Evolutionary conservation across 495 filamentous ascomycete genomes (phyloP), one percentile per base, ranked within the genome.

Genomic region (Apiosordaria backusii): DNA sequence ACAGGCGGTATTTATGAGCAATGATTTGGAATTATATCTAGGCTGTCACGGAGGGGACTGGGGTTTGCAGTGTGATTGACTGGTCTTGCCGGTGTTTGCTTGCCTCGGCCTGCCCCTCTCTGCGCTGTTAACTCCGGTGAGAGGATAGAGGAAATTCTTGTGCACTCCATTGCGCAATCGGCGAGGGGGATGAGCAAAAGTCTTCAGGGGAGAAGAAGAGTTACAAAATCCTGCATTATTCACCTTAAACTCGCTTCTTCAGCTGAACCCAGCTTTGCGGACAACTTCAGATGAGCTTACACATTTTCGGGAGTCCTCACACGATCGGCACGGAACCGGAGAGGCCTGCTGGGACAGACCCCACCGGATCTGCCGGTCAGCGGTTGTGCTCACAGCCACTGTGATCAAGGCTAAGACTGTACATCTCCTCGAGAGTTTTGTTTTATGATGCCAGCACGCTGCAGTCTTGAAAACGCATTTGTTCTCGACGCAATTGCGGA

Each of bases 141-240:
- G 35, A 10, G 35, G n/a, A 1, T 18, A 15, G 0, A 45, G 9
- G 16, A 15, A 45, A 45, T 2, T 13, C 16, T n/a, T 19, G 15
- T 18, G 7, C 1, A 18, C 29, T 25, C 16, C 18, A 67, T 68
- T 50, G 62, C 66, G 66, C 62, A 25, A 68, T 64, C 22, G 66
- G 21, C 26, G 3, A 15, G 27, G 21, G 26, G 5, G n/a, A 63
- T 67, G 60, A 63, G 26, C 22, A 3, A 62, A 50, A 27, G 16
- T 4, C n/a, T n/a, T 21, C 52, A 24, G 21, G 50, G 72, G 35
- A 13, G 35, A 1, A 13, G 35, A 45, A 9, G 10, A 13, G 35
- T 45, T 13, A 45, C 35, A n/a, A n/a, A n/a, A n/a, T n/a, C n/a
- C n/a, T n/a, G n/a, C n/a, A n/a, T n/a, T n/a, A n/a, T n/a, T n/a